Base-by-base conservation (phyloP, 192 early-diverging fungal species). In the Pilobolus umbonatus region DNA sequence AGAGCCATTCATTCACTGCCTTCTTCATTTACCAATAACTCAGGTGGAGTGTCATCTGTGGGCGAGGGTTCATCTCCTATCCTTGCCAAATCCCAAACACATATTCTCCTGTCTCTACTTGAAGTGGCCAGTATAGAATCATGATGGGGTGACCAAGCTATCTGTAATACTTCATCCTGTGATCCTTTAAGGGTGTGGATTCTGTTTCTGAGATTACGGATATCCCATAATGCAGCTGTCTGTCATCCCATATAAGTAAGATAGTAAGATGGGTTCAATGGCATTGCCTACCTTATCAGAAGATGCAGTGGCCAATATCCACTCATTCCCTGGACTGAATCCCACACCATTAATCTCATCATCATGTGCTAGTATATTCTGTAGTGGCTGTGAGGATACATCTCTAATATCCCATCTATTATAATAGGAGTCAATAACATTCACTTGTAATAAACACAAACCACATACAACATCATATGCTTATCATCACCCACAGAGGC, bases 401-500 rank as follows among this genome's bases (percentile, higher is more conserved):
- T 80, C 78, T 45, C 96, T 88, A n/a, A 85, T 89, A 77, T 99
- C 96, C 96, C 96, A 99, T 51, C 89, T 91, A 26, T 35, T 34
- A 48, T 34, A 48, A 15, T 35, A 34, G 14, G n/a, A 17, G 15
- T 5, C 8, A 28, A 26, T 32, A 29, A 1, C 22, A n/a, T n/a
- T 7, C 0, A 25, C 22, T 14, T 42, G 3, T 21, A 47, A 39
- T 12, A 47, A 49, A 19, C 64, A 46, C 15, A 28, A 39, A 7
- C n/a, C 11, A 60, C 71, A 57, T 82, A 92, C 88, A 99, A 85
- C 46, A 95, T 70, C 51, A 99, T 80, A 44, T 87, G 84, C 49
- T 87, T 87, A 73, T 99, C 96, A 73, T 99, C 96, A 39, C 93
- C 95, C 14, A 96, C 96, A 25, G 94, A 96, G 3, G 92, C 96